A percentile compares a stretch with the other conserved stretches of the same genome.
Conservation (phyloP, 176 grass and related monocot species). For the Oryza glumipatula region DNA sequence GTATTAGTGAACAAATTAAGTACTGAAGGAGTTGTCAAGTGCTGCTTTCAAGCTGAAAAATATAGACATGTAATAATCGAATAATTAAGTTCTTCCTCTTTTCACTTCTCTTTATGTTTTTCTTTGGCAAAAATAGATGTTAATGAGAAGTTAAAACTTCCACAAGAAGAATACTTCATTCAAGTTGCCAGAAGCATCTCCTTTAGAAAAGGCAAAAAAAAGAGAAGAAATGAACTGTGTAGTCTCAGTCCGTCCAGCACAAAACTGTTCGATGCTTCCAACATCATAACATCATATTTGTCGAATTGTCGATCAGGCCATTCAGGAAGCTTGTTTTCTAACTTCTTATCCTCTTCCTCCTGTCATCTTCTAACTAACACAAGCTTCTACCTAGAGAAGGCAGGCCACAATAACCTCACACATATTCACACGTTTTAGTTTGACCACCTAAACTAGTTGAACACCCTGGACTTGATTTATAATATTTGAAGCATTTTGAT, state of each 20-base stretch:
- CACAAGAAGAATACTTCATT: slow-evolving; percentile 19
- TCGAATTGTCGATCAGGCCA: slow-evolving; percentile 15
- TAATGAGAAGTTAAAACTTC: slow-evolving; percentile 20
- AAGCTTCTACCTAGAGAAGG: slow-evolving; percentile 10
- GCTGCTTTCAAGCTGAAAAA: not conserved
- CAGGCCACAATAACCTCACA: slow-evolving; percentile 8
- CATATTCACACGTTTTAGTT: not conserved
- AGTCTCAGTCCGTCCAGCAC: slow-evolving; percentile 26
- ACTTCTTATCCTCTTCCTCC: slow-evolving; percentile 7
- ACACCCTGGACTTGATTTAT: not conserved
- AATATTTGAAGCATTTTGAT: not conserved
- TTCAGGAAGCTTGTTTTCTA: not conserved
- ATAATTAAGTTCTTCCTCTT: not conserved
- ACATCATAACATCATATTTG: slow-evolving; percentile 5
- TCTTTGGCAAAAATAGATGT: not conserved
- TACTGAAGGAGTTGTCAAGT: not conserved
- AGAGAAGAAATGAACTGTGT: not conserved
- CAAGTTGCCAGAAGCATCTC: slow-evolving; percentile 6
- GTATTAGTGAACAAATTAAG: not conserved
- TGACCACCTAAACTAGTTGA: not conserved
- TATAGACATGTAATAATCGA: not conserved
- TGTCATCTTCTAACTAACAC: slow-evolving; percentile 7
- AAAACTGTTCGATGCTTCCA: slow-evolving; percentile 18
- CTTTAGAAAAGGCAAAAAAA: not conserved
- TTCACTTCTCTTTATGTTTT: not conserved